These are phyloP conservation scores for Cladophialophora psammophila DNA, from an alignment of 2,329 filamentous ascomycete genomes.

Conservation along the genomic window DNA sequence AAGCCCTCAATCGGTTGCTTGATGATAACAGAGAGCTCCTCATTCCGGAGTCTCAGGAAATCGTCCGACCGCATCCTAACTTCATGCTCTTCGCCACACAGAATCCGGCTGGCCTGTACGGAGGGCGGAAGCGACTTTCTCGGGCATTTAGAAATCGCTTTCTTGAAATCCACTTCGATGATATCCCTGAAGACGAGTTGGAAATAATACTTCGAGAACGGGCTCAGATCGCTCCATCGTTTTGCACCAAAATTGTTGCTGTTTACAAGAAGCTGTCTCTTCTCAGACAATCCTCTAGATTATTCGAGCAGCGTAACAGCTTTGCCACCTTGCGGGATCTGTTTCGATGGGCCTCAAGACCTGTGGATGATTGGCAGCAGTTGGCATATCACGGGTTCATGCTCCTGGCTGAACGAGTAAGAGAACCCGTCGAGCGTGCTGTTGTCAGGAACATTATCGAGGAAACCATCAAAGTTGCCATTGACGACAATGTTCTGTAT, in stretches of 20 bases:
- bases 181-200: slow-evolving; percentile 94
- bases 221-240: slow-evolving; percentile 87
- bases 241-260: slow-evolving; percentile 87
- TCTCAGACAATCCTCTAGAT: slow-evolving; percentile 83
- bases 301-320: slow-evolving; percentile 97
- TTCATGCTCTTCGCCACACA: slow-evolving; percentile 99
- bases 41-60: slow-evolving; percentile 94
- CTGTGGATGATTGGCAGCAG: slow-evolving; percentile 84
- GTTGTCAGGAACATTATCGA: slow-evolving; percentile 90
- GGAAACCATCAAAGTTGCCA: slow-evolving; percentile 82
- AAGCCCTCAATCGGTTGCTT: slow-evolving; percentile 91
- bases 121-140: slow-evolving; percentile 90
- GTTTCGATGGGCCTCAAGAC: slow-evolving; percentile 90
- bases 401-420: slow-evolving; percentile 91
- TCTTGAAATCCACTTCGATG: slow-evolving; percentile 94
- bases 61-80: slow-evolving; percentile 88
- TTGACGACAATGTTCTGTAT: slow-evolving; percentile 79
- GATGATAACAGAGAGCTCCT: slow-evolving; percentile 96
- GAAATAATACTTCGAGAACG: slow-evolving; percentile 89
- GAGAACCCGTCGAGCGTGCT: slow-evolving; percentile 83
- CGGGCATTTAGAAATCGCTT: slow-evolving; percentile 97
- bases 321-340: slow-evolving; percentile 96
- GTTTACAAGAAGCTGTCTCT: slow-evolving; percentile 94
- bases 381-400: slow-evolving; percentile 94
- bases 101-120: slow-evolving; percentile 94